Evolutionary conservation across 2,329 filamentous ascomycete genomes (phyloP), one percentile per base, ranked within the genome.

Genomic region (Spiromastix sp.): DNA sequence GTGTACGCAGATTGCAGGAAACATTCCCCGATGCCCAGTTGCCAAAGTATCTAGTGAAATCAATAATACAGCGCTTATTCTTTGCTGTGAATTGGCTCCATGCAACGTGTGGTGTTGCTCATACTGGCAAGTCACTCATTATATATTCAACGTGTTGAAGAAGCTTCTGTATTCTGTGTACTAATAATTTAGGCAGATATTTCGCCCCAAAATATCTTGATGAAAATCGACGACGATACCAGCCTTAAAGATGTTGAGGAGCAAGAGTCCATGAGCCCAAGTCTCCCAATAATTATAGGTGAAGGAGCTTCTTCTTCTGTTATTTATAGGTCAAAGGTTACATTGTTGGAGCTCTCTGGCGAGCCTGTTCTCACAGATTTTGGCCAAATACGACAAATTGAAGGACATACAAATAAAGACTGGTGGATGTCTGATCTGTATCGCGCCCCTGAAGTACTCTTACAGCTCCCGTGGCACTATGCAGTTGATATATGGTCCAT

Each of bases 391-490:
- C 37, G 41, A 24, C 30, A 30, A 13, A 38, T 33, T 3, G 30
- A 37, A 19, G 34, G 19, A 17, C 16, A 18, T 1, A 21, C 11
- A 13, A 44, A 42, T 27, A 26, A 29, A 13, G 41, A 44, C 15
- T 46, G 44, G 44, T 48, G 41, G 39, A 51, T 51, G 49, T 38
- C 50, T 11, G 48, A 51, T 25, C 25, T 42, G 15, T 46, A 51
- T 38, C 38, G 49, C 8, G 49, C 46, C 5, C 48, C 48, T 11
- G 48, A 51, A 26, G 38, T 53, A 0, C 33, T 51, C 1, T 24
- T 52, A 9, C 25, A 39, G 6, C 34, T 51, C n/a, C 47, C 48
- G 4, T 52, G 47, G 49, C 35, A 32, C 13, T 38, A 10, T 22
- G 30, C 39, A 3, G 44, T 50, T 21, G 48, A 51, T 39, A 30